phyloP scores from a whole-genome alignment of 2,329 filamentous ascomycete genomes.

The Ophiostoma sp. region DNA sequence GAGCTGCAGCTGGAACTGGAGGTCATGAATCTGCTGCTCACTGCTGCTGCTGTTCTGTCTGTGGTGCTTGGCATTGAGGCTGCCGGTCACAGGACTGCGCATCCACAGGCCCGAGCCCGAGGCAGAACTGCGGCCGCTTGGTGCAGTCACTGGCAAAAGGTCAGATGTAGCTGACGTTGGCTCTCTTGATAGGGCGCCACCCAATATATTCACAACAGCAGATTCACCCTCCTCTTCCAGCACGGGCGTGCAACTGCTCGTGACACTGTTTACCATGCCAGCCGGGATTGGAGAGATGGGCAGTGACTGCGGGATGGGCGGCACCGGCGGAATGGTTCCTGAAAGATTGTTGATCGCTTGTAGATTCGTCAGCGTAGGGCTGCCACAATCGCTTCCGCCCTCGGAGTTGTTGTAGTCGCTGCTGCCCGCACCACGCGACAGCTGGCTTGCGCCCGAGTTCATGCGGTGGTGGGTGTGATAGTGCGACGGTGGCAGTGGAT shows the following conservation, averaged over 20 bases:
- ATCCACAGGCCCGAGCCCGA: constrained; percentile 30
- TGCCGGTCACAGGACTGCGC: constrained; percentile 25
- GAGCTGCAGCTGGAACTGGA: constrained; percentile 20
- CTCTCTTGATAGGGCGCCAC: neutral
- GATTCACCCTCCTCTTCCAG: constrained; percentile 37
- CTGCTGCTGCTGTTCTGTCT: neutral
- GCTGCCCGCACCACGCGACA: constrained; percentile 37
- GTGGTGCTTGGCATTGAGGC: neutral
- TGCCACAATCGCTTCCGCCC: constrained; percentile 42
- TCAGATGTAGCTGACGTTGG: neutral
- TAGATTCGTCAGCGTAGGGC: constrained; percentile 44
- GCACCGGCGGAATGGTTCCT: constrained; percentile 1
- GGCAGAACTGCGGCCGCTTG: constrained; percentile 24
- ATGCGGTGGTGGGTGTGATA: constrained; percentile 36
- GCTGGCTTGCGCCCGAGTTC: constrained; percentile 41
- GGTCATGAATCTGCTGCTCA: constrained; percentile 4
- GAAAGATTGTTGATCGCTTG: constrained; percentile 27
- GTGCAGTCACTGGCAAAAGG: neutral
- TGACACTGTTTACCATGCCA: neutral
- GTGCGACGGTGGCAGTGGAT: constrained; percentile 11
- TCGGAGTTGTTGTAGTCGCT: constrained; percentile 41
- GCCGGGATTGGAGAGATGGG: constrained; percentile 26
- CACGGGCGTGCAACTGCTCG: constrained; percentile 36
- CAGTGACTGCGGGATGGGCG: constrained; percentile 24
- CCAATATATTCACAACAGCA: neutral